Evolutionary conservation across 108 stramenopile species (phyloP).

Genomic region (Skeletonema potamos): DNA sequence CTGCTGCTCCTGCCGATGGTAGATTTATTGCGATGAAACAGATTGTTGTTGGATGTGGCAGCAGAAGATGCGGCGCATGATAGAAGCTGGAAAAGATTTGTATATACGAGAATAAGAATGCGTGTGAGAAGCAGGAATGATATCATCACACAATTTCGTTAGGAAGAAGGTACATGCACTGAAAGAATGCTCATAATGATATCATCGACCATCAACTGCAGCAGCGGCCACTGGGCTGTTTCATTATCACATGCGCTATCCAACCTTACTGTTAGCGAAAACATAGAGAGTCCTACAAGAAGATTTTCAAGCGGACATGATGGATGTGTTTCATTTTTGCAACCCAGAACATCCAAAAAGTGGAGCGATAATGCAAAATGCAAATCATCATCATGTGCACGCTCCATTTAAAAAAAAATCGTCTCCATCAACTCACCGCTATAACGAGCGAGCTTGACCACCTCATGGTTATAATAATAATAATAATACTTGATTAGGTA

Average conservation of each 20-base stretch:
- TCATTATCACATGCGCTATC: no score
- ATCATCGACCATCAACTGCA: no score
- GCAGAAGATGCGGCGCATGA: background rate
- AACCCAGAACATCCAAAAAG: background rate
- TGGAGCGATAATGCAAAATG: background rate
- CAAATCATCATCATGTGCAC: background rate
- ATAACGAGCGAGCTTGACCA: background rate
- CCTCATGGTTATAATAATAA: background rate
- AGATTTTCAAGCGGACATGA: no score
- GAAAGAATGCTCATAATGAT: background rate
- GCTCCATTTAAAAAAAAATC: background rate
- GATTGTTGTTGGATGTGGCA: background rate
- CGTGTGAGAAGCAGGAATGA: background rate
- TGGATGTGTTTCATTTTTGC: background rate
- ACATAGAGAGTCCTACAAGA: no score
- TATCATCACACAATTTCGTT: background rate
- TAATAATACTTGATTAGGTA: no score
- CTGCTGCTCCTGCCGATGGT: background rate
- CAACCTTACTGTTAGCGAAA: no score
- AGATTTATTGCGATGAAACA: background rate
- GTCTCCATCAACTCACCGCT: background rate
- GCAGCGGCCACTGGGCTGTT: no score
- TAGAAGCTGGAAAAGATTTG: background rate
- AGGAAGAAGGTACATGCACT: background rate
- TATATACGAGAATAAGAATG: background rate